phyloP scores from a whole-genome alignment of 768 basidiomycete genomes.

The Suillus hirtellus region DNA sequence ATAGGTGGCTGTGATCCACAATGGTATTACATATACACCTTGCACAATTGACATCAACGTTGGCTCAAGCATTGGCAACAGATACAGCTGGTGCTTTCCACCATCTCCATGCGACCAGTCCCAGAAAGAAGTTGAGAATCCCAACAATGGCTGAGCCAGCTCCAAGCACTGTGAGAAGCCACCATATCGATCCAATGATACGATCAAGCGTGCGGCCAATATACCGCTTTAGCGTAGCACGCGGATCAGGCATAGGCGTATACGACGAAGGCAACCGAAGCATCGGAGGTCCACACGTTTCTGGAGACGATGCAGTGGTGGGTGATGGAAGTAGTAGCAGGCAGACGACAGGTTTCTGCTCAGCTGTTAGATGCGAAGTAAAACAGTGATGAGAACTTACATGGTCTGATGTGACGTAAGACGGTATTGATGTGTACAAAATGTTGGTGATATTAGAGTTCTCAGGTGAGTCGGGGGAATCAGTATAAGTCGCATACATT shows the following conservation, averaged over 20 bases:
- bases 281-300: slow-evolving; percentile 37
- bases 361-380: slow-evolving; percentile 10
- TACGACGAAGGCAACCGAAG: slow-evolving; percentile 54
- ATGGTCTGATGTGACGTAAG: slow-evolving; percentile 90
- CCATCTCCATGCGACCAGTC: slow-evolving; percentile 66
- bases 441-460: slow-evolving; percentile 60
- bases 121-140: slow-evolving; percentile 69
- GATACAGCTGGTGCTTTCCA: slow-evolving; percentile 35
- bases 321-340: slow-evolving; percentile 59
- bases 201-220: slow-evolving; percentile 70
- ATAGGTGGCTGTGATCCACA: neutral
- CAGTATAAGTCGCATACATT: slow-evolving; percentile 76
- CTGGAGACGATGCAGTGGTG: slow-evolving; percentile 21
- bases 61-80: slow-evolving; percentile 19
- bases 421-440: slow-evolving; percentile 78
- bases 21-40: neutral
- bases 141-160: slow-evolving; percentile 74
- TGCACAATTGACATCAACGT: neutral
- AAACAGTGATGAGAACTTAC: slow-evolving; percentile 40
- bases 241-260: slow-evolving; percentile 53
- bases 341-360: slow-evolving; percentile 83
- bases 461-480: slow-evolving; percentile 53
- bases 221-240: slow-evolving; percentile 57
- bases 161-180: slow-evolving; percentile 69
- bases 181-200: slow-evolving; percentile 79